Percentiles rank a stretch among this genome's conserved stretches.
Conservation (phyloP, 257 asterid genomes). For the Solanum chmielewskii region DNA sequence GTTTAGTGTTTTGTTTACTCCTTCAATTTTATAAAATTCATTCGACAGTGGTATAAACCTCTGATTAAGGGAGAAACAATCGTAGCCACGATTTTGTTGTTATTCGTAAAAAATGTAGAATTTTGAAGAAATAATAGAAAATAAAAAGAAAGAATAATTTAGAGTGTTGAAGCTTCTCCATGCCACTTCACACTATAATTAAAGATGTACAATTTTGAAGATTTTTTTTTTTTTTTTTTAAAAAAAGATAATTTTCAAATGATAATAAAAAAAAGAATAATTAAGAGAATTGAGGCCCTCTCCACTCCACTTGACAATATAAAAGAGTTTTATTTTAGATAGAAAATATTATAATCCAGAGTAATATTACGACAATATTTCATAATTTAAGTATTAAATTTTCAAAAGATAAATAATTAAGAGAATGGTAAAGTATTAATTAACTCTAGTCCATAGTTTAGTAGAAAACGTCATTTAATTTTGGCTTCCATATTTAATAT, state of each 20-base stretch:
- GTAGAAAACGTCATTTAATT: neutral
- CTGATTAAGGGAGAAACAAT: too few species aligned
- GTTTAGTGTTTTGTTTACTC: neutral
- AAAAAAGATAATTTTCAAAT: too few species aligned
- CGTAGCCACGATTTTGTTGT: too few species aligned
- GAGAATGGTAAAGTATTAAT: neutral
- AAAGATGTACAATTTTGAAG: neutral
- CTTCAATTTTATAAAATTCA: too few species aligned
- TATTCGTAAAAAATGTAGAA: too few species aligned
- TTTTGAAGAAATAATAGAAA: neutral
- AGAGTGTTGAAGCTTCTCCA: neutral
- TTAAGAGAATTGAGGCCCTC: neutral
- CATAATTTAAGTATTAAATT: neutral
- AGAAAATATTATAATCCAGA: neutral
- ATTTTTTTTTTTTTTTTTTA: too few species aligned
- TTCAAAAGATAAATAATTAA: neutral
- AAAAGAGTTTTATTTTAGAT: too few species aligned
- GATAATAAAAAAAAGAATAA: neutral
- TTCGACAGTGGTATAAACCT: accelerated
- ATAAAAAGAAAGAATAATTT: neutral
- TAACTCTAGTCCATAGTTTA: neutral
- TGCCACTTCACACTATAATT: neutral
- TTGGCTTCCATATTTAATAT: neutral
- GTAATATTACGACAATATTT: neutral
- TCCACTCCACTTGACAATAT: neutral